Percentiles rank a stretch among this genome's conserved stretches.
These are phyloP conservation scores for Acanthamoeba sp. DNA, from an alignment of 208 protist genomes.

Conservation along the genomic window DNA sequence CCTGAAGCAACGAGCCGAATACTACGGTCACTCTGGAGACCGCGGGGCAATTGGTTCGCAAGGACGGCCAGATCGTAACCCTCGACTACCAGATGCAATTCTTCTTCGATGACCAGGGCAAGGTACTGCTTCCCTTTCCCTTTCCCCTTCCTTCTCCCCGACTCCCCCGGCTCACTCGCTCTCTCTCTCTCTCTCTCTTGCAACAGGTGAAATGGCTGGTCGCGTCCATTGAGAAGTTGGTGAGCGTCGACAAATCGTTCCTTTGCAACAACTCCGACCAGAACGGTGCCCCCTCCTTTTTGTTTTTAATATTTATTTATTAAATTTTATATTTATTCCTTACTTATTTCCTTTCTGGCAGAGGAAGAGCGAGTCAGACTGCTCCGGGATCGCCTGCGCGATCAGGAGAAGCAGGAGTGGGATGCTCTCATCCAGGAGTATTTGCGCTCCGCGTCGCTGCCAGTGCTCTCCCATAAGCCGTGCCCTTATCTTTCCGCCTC, in stretches of 20 bases:
- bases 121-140: neutral
- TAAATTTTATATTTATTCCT: neutral
- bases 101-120: constrained; percentile 24
- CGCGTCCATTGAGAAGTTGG: constrained; percentile 3
- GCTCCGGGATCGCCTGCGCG: neutral
- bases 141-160: too few species aligned
- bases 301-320: neutral
- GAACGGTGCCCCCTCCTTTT: neutral
- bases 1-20: constrained; percentile 14
- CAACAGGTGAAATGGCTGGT: constrained; percentile 4
- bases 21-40: neutral
- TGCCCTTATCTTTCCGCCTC: neutral
- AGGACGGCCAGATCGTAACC: constrained; percentile 13
- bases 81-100: constrained; percentile 42
- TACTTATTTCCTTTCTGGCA: neutral
- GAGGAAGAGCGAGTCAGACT: neutral
- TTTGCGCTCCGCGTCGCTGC: neutral
- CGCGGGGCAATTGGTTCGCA: neutral
- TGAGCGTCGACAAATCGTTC: neutral
- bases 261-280: neutral
- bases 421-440: neutral
- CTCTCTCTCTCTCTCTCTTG: too few species aligned
- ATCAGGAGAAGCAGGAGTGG: constrained; percentile 35
- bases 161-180: too few species aligned
- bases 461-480: neutral